Percentiles rank a stretch among this genome's conserved stretches.
These are phyloP conservation scores for Aspergillus taichungensis DNA, from an alignment of 495 filamentous ascomycete species.

Conservation along the genomic window DNA sequence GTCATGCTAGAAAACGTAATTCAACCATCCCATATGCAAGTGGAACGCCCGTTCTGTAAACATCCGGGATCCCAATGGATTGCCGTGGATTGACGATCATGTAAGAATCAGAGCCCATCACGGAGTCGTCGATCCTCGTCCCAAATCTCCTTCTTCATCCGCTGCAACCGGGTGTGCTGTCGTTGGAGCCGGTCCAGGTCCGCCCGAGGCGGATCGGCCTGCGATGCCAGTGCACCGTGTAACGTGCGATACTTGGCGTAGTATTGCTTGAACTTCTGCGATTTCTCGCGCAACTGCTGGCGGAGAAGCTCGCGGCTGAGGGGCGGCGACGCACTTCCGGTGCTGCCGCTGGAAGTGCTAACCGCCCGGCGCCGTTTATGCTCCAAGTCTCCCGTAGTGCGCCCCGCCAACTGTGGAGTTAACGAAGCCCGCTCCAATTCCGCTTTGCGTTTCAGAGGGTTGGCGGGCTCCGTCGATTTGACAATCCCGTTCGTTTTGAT, in stretches of 20 bases:
- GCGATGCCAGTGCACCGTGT: conserved; percentile 47
- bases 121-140: conserved; percentile 30
- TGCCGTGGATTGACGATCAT: neutral
- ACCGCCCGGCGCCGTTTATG: conserved; percentile 39
- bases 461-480: conserved; percentile 18
- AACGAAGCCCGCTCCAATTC: conserved; percentile 25
- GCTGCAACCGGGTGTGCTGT: conserved; percentile 51
- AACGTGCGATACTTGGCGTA: conserved; percentile 57
- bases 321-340: conserved; percentile 38
- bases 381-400: conserved; percentile 27
- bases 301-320: conserved; percentile 32
- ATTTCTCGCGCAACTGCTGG: conserved; percentile 42
- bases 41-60: conserved; percentile 5
- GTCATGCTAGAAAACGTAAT: conserved; percentile 4
- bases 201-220: conserved; percentile 42
- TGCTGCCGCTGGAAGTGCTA: conserved; percentile 40
- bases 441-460: conserved; percentile 42
- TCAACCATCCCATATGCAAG: conserved; percentile 1
- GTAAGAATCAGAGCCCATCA: conserved; percentile 5
- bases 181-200: conserved; percentile 49
- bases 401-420: conserved; percentile 9
- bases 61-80: neutral
- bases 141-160: conserved; percentile 63
- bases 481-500: conserved; percentile 19
- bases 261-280: conserved; percentile 49